A percentile compares a stretch with the other conserved stretches of the same genome.
These are phyloP conservation scores for Puccinia polysora DNA, from an alignment of 1,284 basidiomycete species.

Conservation along the genomic window DNA sequence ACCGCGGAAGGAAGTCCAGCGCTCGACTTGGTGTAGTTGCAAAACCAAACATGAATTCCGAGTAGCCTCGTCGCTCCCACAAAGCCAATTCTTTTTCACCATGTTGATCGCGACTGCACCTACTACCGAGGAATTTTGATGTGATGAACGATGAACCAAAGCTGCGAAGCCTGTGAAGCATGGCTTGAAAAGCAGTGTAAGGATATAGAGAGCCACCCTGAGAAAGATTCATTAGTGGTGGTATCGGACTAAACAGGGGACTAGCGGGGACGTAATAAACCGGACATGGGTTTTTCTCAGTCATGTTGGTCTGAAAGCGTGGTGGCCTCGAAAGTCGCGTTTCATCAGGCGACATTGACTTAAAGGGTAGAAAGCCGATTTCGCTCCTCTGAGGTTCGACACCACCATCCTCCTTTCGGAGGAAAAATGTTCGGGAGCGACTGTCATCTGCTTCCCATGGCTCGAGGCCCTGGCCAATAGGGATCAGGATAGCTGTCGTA, in stretches of 20 bases:
- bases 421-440: constrained; percentile 4
- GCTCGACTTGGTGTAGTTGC: constrained; percentile 48
- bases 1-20: constrained; percentile 48
- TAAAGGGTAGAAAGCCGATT: constrained; percentile 27
- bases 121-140: not conserved
- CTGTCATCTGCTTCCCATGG: constrained; percentile 25
- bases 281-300: constrained; percentile 21
- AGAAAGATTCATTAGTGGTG: constrained; percentile 7
- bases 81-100: constrained; percentile 6
- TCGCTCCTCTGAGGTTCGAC: constrained; percentile 3
- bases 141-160: not conserved
- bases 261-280: constrained; percentile 40
- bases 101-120: not conserved
- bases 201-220: not conserved
- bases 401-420: constrained; percentile 5
- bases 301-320: constrained; percentile 29
- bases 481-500: constrained; percentile 32
- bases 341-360: constrained; percentile 9
- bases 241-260: constrained; percentile 22
- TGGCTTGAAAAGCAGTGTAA: not conserved
- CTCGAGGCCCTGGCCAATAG: constrained; percentile 31
- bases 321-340: constrained; percentile 1
- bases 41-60: constrained; percentile 49
- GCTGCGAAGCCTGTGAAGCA: constrained; percentile 10
- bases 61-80: constrained; percentile 36